These are phyloP conservation scores for Drosera spatulata DNA, from an alignment of 179 eudicot species.

Conservation along the genomic window DNA sequence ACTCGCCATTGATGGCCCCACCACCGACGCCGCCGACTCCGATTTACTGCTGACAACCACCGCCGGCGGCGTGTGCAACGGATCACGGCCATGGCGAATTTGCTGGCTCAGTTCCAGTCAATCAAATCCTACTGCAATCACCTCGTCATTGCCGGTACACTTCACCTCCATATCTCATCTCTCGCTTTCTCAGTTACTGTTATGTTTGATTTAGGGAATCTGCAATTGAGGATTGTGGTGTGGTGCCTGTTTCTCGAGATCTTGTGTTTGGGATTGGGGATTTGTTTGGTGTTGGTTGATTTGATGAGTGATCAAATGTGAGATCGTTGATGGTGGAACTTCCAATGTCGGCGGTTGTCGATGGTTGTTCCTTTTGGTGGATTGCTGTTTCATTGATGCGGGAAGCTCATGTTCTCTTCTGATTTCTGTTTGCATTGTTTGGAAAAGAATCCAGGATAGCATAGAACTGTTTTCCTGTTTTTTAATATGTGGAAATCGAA, in stretches of 20 bases:
- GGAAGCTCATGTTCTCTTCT: no score
- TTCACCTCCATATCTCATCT: no score
- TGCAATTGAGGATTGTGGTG: not conserved
- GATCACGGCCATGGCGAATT: constrained; percentile 71
- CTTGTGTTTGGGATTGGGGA: not conserved
- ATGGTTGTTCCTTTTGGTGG: not conserved
- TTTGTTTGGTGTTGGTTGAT: not conserved
- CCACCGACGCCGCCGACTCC: no score
- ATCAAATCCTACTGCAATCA: constrained; percentile 63
- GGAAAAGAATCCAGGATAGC: no score
- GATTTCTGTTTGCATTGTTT: no score
- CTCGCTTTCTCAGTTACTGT: no score
- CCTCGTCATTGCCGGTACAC: constrained; percentile 69
- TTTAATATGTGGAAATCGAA: no score
- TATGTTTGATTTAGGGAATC: not conserved
- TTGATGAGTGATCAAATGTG: not conserved
- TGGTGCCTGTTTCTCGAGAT: not conserved
- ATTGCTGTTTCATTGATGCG: no score
- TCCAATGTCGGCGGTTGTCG: not conserved
- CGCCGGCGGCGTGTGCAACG: not conserved
- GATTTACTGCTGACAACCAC: no score
- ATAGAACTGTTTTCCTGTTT: no score
- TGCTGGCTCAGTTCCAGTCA: constrained; percentile 83
- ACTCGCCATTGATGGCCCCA: no score
- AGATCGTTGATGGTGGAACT: not conserved